Base-by-base conservation (phyloP, 768 basidiomycete genomes). In the Macrolepiota fuliginosa region DNA sequence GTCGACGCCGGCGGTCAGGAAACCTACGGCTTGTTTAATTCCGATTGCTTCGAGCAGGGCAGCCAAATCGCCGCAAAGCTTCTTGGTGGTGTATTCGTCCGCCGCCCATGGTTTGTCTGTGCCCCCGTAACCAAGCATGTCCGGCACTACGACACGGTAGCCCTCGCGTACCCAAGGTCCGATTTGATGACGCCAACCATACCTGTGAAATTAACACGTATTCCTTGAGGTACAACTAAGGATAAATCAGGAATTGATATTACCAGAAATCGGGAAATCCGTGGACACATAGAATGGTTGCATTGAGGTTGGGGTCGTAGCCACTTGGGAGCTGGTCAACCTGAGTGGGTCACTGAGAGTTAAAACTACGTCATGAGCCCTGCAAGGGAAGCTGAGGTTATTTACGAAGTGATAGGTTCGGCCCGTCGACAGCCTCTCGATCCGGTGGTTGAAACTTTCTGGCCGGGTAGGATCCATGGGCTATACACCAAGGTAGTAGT, bases 101-200 rank as follows among this genome's bases (percentile, higher is more conserved):
- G 82, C 64, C 29, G 83, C 81, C n/a, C 66, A 62, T 0, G 88
- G 88, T 69, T 85, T 89, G 62, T 86, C 84, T 7, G 84, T 85
- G 35, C 73, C 80, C 22, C 88, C 88, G 61, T 88, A 90, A n/a
- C 89, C 89, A 11, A 83, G 73, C 81, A 83, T 83, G 65, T 83
- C 80, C 19, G 82, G 83, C 2, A 79, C 88, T 9, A 91, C 72
- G 17, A 90, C 86, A 13, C 89, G 83, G 66, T 77, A 86, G 7
- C 88, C 88, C 42, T 74, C 72, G 45, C 77, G 73, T 17, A 83
- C 83, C 88, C 90, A 91, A 0, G 88, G 84, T 3, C 77, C 79
- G 61, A 92, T 90, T 70, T 91, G 90, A 69, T 87, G 72, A 57
- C 88, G 78, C 89, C 89, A 92, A 36, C 88, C 88, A 70, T 87